These are phyloP conservation scores for Cytospora schulzeri DNA, from an alignment of 2,329 filamentous ascomycete genomes.

Conservation along the genomic window DNA sequence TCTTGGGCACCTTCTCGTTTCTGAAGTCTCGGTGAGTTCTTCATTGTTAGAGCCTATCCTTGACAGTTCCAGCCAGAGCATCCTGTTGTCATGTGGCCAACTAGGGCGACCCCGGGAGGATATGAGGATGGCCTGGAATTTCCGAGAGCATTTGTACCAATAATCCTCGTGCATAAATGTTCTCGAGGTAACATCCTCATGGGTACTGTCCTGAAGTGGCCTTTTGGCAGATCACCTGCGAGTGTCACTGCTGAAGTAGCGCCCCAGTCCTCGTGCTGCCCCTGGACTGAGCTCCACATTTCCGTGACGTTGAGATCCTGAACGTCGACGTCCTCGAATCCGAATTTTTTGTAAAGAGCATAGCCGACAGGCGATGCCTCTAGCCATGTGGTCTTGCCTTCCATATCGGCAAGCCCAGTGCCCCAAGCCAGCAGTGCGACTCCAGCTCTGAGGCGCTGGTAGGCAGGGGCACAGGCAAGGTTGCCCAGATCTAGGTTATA, in stretches of 20 bases:
- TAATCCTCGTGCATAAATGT: too few relatives aligned
- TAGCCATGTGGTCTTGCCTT: conserved; percentile 32
- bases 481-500: conserved; percentile 27
- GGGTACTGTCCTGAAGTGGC: conserved; percentile 31
- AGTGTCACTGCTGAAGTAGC: conserved; percentile 29
- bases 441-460: conserved; percentile 35
- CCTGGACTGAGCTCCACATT: conserved; percentile 18
- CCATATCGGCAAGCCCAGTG: conserved; percentile 33
- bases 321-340: conserved; percentile 34
- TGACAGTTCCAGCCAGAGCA: too few relatives aligned
- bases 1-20: too few relatives aligned
- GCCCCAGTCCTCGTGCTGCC: conserved; percentile 34
- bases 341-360: conserved; percentile 34
- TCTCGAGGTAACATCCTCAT: conserved; percentile 35
- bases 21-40: too few relatives aligned
- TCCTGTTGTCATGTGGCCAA: too few relatives aligned
- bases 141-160: too few relatives aligned
- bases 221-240: conserved; percentile 30
- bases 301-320: conserved; percentile 29
- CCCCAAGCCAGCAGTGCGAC: conserved; percentile 34
- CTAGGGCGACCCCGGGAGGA: too few relatives aligned
- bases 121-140: too few relatives aligned
- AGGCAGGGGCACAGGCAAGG: conserved; percentile 31
- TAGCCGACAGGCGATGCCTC: conserved; percentile 36
- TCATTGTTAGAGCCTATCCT: too few relatives aligned